Percentiles rank a stretch among this genome's conserved stretches.
phyloP scores from a whole-genome alignment of 2,329 filamentous ascomycete genomes.

The Fusarium subtropicale region DNA sequence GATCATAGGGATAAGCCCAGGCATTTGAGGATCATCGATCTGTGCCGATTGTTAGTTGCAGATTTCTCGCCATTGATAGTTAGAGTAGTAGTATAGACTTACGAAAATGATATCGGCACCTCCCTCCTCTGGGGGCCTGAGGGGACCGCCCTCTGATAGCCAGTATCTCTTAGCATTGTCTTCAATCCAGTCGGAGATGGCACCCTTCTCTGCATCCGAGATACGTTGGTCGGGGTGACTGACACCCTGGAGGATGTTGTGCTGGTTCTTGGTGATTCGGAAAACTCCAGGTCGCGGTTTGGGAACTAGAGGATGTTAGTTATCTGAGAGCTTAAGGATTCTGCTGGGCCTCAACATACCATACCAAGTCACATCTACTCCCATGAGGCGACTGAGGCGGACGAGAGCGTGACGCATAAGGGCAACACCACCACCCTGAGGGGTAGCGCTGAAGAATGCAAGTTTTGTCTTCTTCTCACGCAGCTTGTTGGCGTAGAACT shows the following conservation, averaged over 20 bases:
- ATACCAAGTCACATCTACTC: constrained; percentile 80
- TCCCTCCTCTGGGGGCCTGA: constrained; percentile 72
- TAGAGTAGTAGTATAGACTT: constrained; percentile 41
- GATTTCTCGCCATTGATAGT: not conserved
- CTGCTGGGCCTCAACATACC: constrained; percentile 52
- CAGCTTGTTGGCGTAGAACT: constrained; percentile 72
- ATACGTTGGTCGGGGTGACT: constrained; percentile 73
- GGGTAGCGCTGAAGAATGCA: constrained; percentile 83
- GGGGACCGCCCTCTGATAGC: constrained; percentile 74
- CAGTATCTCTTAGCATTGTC: constrained; percentile 82
- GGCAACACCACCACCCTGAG: constrained; percentile 84
- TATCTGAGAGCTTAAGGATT: accelerated
- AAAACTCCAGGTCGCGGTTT: constrained; percentile 84
- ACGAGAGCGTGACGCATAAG: constrained; percentile 84
- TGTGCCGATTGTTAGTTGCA: constrained; percentile 39
- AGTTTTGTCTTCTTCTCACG: constrained; percentile 73
- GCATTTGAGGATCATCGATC: constrained; percentile 90
- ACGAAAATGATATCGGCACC: constrained; percentile 80
- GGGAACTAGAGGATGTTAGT: constrained; percentile 64
- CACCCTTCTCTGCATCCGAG: constrained; percentile 67
- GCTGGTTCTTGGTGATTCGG: constrained; percentile 85
- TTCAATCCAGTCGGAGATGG: constrained; percentile 77
- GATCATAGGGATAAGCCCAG: constrained; percentile 78
- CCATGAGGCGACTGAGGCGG: constrained; percentile 74
- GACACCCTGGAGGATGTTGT: constrained; percentile 89